These are phyloP conservation scores for Wickerhamiella infanticola DNA, from an alignment of 1,139 yeast genomes.

Conservation along the genomic window DNA sequence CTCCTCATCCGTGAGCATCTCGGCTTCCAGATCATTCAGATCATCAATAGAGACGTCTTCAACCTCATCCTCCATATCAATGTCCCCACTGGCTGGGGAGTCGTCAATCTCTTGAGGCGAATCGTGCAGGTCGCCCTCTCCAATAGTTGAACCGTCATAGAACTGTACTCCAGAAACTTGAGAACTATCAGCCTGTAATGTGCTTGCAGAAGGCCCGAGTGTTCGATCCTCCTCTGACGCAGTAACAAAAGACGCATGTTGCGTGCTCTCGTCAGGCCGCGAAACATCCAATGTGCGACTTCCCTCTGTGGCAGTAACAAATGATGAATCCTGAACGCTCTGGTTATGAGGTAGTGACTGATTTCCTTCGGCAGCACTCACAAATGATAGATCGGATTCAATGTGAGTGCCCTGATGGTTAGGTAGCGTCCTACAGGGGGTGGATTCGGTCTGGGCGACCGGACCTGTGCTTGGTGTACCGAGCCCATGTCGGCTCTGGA, in stretches of 20 bases:
- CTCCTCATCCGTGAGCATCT: constrained; percentile 10
- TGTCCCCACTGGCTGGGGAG: constrained; percentile 10
- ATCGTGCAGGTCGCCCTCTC: not conserved
- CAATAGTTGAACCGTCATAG: not conserved
- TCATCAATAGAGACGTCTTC: not conserved
- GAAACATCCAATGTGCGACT: too few species aligned
- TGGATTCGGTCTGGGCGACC: not conserved
- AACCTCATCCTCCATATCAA: constrained; percentile 14
- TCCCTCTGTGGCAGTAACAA: too few species aligned
- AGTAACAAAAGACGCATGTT: too few species aligned
- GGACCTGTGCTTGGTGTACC: not conserved
- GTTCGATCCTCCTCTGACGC: too few species aligned
- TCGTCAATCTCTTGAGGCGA: not conserved
- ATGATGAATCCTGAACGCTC: too few species aligned
- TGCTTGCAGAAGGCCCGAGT: too few species aligned
- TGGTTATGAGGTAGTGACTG: too few species aligned
- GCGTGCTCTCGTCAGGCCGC: too few species aligned
- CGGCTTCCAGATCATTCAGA: constrained; percentile 2
- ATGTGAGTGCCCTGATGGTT: not conserved
- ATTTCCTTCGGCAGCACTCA: too few species aligned
- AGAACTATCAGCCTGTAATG: too few species aligned
- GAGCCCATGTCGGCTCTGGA: too few species aligned
- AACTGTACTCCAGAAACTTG: not conserved
- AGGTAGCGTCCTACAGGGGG: not conserved
- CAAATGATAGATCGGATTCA: too few species aligned